phyloP scores from a whole-genome alignment of 257 asterid species.

The Verbascum thapsus region DNA sequence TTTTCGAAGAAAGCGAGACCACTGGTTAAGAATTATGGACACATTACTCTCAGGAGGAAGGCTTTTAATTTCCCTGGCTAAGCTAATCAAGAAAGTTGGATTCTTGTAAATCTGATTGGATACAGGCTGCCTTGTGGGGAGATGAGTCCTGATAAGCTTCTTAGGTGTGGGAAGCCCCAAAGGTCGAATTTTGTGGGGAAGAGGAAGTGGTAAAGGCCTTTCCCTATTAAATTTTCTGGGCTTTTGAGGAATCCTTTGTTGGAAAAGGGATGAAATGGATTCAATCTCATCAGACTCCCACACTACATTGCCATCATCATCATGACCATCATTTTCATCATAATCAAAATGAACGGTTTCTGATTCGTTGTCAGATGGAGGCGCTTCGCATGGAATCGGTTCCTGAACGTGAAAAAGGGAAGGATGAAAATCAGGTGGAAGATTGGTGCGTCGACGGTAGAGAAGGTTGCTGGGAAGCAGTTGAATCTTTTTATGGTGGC shows the following conservation, averaged over 20 bases:
- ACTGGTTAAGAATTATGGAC: constrained; percentile 53
- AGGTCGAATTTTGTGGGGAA: constrained; percentile 71
- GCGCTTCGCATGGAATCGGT: constrained; percentile 18
- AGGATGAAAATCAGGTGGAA: constrained; percentile 54
- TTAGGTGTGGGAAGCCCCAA: constrained; percentile 67
- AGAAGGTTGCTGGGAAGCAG: constrained; percentile 65
- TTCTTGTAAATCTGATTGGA: constrained; percentile 71
- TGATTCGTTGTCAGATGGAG: constrained; percentile 17
- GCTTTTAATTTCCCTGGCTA: constrained; percentile 66
- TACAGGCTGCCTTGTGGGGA: constrained; percentile 48
- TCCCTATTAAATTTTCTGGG: constrained; percentile 66
- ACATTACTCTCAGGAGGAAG: constrained; percentile 61
- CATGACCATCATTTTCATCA: constrained; percentile 25
- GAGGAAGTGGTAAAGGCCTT: constrained; percentile 69
- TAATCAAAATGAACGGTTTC: constrained; percentile 28
- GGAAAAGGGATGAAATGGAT: constrained; percentile 82
- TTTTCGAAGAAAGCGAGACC: constrained; percentile 71
- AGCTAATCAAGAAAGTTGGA: constrained; percentile 72
- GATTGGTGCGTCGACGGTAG: constrained; percentile 58
- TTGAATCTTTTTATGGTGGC: constrained; percentile 39
- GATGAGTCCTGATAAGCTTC: constrained; percentile 44
- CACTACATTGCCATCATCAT: constrained; percentile 33
- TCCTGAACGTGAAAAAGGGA: constrained; percentile 29
- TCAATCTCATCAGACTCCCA: constrained; percentile 84
- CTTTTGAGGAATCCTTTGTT: constrained; percentile 75